Evolutionary conservation across 2,329 filamentous ascomycete species (phyloP).

Genomic region (Curvularia hawaiiensis): DNA sequence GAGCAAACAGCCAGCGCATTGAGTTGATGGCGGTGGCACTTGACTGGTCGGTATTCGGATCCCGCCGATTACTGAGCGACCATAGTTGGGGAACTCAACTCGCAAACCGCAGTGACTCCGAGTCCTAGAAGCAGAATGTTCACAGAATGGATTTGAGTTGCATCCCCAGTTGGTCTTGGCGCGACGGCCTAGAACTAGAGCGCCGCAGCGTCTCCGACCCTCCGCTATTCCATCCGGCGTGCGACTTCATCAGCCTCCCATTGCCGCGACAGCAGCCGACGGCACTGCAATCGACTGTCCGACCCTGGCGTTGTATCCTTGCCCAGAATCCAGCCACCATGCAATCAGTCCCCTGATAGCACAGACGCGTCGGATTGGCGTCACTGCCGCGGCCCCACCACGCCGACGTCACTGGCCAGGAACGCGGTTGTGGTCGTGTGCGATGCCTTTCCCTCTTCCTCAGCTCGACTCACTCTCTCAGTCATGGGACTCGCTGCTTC

Average conservation of each 20-base stretch:
- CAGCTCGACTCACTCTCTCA: neutral
- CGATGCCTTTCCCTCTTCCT: neutral
- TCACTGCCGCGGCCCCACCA: slow-evolving; percentile 4
- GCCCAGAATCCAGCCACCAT: neutral
- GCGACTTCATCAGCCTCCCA: neutral
- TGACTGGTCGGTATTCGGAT: no score
- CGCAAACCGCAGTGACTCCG: no score
- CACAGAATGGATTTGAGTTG: neutral
- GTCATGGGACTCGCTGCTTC: slow-evolving; percentile 31
- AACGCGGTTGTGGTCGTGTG: slow-evolving; percentile 16
- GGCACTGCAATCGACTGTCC: neutral
- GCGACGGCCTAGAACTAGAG: neutral
- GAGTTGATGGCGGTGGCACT: neutral
- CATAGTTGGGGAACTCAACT: no score
- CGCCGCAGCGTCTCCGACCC: neutral
- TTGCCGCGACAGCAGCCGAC: neutral
- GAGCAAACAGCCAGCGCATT: neutral
- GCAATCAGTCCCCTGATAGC: neutral
- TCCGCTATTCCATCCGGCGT: neutral
- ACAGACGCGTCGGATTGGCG: slow-evolving; percentile 12
- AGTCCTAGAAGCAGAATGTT: no score
- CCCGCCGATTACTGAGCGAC: no score
- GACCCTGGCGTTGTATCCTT: neutral
- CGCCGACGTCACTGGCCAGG: slow-evolving; percentile 17
- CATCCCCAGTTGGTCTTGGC: neutral